Evolutionary conservation across 371 early-diverging fungal species (phyloP).

Genomic region (Mortierella sp.): DNA sequence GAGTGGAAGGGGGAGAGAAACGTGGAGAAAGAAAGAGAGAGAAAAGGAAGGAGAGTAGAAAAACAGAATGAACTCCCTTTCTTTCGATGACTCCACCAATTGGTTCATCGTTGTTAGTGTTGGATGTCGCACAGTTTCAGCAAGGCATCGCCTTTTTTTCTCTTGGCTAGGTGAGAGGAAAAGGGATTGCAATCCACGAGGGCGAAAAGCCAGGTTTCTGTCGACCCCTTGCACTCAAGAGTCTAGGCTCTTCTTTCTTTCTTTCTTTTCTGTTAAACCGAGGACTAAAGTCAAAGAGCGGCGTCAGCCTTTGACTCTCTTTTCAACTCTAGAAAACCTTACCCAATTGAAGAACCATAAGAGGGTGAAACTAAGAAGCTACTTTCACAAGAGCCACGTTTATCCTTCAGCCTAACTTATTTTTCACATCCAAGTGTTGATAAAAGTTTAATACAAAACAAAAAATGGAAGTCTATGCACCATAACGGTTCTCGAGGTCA

Average conservation of each 20-base stretch:
- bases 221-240: not conserved
- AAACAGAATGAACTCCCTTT: not conserved
- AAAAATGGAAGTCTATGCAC: not conserved
- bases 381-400: not conserved
- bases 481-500: constrained; percentile 45
- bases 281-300: too few relatives aligned
- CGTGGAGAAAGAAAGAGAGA: not conserved
- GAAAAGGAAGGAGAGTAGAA: not conserved
- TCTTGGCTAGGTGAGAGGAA: not conserved
- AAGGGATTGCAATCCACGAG: not conserved
- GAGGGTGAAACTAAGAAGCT: not conserved
- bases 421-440: not conserved
- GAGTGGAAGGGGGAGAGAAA: not conserved
- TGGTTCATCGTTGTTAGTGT: not conserved
- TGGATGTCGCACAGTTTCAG: not conserved
- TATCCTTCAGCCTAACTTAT: not conserved
- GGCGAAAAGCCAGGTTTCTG: not conserved
- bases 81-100: not conserved
- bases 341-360: too few relatives aligned
- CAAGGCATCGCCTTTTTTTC: not conserved
- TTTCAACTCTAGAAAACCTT: too few relatives aligned
- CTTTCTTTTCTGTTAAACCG: not conserved
- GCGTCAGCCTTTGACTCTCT: too few relatives aligned
- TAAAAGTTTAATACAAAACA: not conserved
- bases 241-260: not conserved